Evolutionary conservation across 345 rosid species (phyloP).

Genomic region (Hibiscus syriacus): DNA sequence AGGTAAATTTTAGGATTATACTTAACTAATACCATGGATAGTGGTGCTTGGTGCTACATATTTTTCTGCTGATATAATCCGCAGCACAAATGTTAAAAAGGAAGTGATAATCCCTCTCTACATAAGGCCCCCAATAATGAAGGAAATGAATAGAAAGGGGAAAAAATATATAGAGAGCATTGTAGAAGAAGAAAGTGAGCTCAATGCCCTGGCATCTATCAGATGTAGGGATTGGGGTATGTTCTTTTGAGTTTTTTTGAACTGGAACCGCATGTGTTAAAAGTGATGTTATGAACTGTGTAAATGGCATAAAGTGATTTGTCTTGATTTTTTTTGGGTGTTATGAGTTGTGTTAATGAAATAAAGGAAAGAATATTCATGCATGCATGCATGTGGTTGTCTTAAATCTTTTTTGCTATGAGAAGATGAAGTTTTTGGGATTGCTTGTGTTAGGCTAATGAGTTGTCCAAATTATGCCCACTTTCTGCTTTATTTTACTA

Average conservation of each 20-base stretch:
- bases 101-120: neutral
- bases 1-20: too few relatives aligned
- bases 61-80: conserved; percentile 11
- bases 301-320: too few relatives aligned
- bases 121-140: neutral
- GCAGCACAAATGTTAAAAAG: neutral
- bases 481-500: conserved; percentile 11
- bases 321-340: too few relatives aligned
- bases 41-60: conserved; percentile 5
- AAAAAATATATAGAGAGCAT: neutral
- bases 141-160: neutral
- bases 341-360: too few relatives aligned
- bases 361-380: too few relatives aligned
- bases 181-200: neutral
- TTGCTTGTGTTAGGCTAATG: conserved; percentile 14
- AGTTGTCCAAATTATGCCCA: conserved; percentile 30
- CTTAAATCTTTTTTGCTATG: neutral
- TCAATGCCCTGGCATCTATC: neutral
- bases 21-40: conserved; percentile 10
- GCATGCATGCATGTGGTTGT: neutral
- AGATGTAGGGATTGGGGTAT: too few relatives aligned
- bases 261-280: too few relatives aligned
- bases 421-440: conserved; percentile 8
- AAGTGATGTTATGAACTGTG: too few relatives aligned
- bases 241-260: too few relatives aligned